Percentiles rank a stretch among this genome's conserved stretches.
phyloP scores from a whole-genome alignment of 2,329 filamentous ascomycete genomes.

The Drechslerella dactyloides region DNA sequence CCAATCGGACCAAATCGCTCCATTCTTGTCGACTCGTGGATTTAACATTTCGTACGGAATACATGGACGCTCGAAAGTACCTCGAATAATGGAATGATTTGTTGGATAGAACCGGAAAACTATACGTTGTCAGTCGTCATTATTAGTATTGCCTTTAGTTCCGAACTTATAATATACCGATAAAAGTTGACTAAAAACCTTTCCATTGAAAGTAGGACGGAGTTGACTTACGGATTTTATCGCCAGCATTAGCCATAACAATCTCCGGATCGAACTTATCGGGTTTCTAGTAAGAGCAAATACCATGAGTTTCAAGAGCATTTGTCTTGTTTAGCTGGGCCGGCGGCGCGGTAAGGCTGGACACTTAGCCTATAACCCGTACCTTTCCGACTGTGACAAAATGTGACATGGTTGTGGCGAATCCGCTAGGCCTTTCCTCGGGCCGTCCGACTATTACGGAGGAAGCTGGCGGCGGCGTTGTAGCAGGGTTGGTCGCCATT shows the following conservation, averaged over 20 bases:
- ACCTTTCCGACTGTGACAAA: slow-evolving; percentile 52
- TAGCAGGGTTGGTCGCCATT: slow-evolving; percentile 34
- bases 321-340: too few species aligned
- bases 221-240: slow-evolving; percentile 60
- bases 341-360: too few species aligned
- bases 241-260: slow-evolving; percentile 60
- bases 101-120: slow-evolving; percentile 69
- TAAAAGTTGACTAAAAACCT: too few species aligned
- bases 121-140: slow-evolving; percentile 52
- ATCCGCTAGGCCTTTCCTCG: slow-evolving; percentile 19
- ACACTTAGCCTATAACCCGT: not conserved
- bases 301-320: too few species aligned
- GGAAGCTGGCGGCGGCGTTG: slow-evolving; percentile 37
- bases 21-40: slow-evolving; percentile 59
- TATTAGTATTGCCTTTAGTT: not conserved
- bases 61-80: slow-evolving; percentile 68
- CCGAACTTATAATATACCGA: too few species aligned
- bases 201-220: not conserved
- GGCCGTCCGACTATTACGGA: slow-evolving; percentile 25
- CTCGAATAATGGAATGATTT: slow-evolving; percentile 70
- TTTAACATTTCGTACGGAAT: slow-evolving; percentile 67
- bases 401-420: slow-evolving; percentile 38
- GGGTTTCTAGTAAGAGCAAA: slow-evolving; percentile 52
- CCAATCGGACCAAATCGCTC: slow-evolving; percentile 64
- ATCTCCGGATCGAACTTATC: slow-evolving; percentile 58